phyloP scores from a whole-genome alignment of 176 grass and related monocot genomes.

The Phoenix roebelenii region DNA sequence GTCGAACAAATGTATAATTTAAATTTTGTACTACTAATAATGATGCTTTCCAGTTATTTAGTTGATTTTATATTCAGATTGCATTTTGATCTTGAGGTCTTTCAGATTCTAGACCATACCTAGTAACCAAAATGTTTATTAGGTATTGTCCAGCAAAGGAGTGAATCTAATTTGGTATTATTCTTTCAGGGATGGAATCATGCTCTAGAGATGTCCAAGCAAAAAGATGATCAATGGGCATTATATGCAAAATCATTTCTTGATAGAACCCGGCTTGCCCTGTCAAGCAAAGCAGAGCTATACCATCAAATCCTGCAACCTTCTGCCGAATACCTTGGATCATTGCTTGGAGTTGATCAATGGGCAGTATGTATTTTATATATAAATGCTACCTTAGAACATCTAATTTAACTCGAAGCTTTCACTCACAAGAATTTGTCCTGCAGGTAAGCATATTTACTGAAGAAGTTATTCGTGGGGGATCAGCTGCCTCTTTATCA shows the following conservation, averaged over 20 bases:
- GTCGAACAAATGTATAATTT: too few species aligned
- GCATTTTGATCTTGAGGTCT: too few species aligned
- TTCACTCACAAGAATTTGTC: conserved; percentile 3
- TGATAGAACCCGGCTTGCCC: conserved; percentile 84
- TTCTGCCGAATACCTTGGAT: conserved; percentile 94
- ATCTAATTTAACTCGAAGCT: too few species aligned
- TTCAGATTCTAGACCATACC: too few species aligned
- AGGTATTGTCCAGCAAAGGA: not conserved
- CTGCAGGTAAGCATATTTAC: conserved; percentile 78
- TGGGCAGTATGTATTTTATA: conserved; percentile 57
- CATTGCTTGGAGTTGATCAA: conserved; percentile 68
- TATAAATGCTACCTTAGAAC: not conserved
- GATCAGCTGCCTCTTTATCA: conserved; percentile 90
- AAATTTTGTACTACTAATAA: too few species aligned
- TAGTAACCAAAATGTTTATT: too few species aligned
- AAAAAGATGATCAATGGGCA: conserved; percentile 76
- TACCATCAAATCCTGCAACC: conserved; percentile 81
- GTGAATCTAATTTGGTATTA: conserved; percentile 17
- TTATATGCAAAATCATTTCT: conserved; percentile 91
- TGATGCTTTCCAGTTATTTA: too few species aligned
- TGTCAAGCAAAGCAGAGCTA: conserved; percentile 76
- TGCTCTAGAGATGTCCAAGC: conserved; percentile 66
- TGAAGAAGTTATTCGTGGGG: conserved; percentile 95
- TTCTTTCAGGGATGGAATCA: conserved; percentile 85
- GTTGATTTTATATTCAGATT: too few species aligned